Base-by-base conservation (phyloP, 2,329 filamentous ascomycete genomes). In the Ceratocystiopsis sp. region DNA sequence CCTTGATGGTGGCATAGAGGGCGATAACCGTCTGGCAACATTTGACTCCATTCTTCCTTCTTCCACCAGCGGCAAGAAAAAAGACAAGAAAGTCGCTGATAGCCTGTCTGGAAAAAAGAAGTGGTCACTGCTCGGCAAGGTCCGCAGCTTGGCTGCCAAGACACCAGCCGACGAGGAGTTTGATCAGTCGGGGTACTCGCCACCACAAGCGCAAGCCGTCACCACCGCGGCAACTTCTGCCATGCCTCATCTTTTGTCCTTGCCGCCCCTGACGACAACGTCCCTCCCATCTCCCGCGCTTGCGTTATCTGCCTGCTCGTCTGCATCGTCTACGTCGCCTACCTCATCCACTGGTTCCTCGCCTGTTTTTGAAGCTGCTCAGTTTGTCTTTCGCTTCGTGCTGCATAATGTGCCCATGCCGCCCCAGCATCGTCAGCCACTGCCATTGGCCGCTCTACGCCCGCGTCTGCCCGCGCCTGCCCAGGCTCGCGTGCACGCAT, bases 301-400 rank as follows among this genome's bases (percentile, higher is more conserved):
- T 11, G 25, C 25, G 25, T 29, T 10, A 8, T 29, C 25, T 11
- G 25, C 25, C 25, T 29, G 9, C 25, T 29, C 25, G 25, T 29
- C 25, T 29, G 25, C 10, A 10, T 29, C 25, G 9, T 29, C 25
- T 11, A 29, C 25, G 5, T 29, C 25, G 25, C 25, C 25, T 29
- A 29, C 25, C 14, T 71, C 69, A 25, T 74, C 71, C 15, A 63
- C 65, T n/a, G 66, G 66, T 14, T 75, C 71, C 10, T 64, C 69
- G 2, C 72, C 73, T 0, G 61, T 69, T 7, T 71, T 61, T 46
- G 68, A 74, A 50, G 61, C 71, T 55, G 61, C 69, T 55, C 64
- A 68, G 49, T 84, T 74, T 53, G 68, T 75, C 46, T 87, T 87
- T 65, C 82, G 78, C 48, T 87, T 87, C 53, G 75, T 78, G 11